Base-by-base conservation (phyloP, 352 stramenopile genomes). In the Globisporangium paroecandrum region DNA sequence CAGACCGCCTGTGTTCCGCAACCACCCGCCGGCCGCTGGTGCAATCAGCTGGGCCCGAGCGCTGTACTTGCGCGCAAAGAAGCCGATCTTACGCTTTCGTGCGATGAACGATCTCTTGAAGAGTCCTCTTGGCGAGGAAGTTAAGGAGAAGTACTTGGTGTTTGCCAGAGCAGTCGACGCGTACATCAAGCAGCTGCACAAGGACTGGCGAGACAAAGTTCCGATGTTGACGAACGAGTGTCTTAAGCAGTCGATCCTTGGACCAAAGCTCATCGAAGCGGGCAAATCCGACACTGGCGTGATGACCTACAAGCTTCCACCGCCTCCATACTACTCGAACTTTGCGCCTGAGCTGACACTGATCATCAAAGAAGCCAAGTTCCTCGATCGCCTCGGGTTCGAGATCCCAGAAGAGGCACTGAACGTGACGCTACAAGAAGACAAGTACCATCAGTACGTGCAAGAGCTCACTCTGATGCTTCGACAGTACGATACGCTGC, bases 301-400 rank as follows among this genome's bases (percentile, higher is more conserved):
- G 10, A 88, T 88, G 75, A 72, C 90, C 0, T 92, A 83, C 67
- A 94, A 94, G 57, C 77, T 98, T 20, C 94, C 95, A 0, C 75
- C 81, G 20, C 91, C 94, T 18, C 95, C 96, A 0, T 99, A 97
- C 71, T 94, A 89, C 57, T 90, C 97, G 0, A 99, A 98, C 62
- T 99, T 99, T 71, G 84, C 90, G 3, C 78, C 82, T 3, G 94
- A 98, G 56, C 75, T 99, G 27, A 83, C 86, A n/a, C 83, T 97
- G 77, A 94, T 99, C 58, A 99, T 99, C 65, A 94, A 97, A 58
- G 96, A 99, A 75, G 90, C 90, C 41, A 98, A 98, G 73, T 98
- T 98, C 62, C 79, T 99, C 0, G 96, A 99, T 71, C 89, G 93
- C 0, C 85, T 99, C 36, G 95, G 96, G 5, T 99, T 98, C 81